Evolutionary conservation across 2,329 filamentous ascomycete genomes (phyloP), one percentile per base, ranked within the genome.

Genomic region (Curvularia hawaiiensis): DNA sequence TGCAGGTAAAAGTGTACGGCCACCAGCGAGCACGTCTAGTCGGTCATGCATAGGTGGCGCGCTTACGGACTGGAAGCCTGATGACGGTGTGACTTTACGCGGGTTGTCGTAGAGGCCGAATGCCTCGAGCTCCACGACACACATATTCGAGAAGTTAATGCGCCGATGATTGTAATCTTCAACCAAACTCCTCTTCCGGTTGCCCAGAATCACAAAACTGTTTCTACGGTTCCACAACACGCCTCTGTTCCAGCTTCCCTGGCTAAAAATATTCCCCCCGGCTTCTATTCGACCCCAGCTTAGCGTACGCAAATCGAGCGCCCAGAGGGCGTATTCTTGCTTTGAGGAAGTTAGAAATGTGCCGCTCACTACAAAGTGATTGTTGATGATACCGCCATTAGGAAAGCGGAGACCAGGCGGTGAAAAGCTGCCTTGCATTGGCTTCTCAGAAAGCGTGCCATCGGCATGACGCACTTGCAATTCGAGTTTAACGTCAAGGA

Each of bases 91-190:
- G 0, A 84, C 86, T 73, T 89, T 90, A 62, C 93, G 87, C 11
- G 95, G 93, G 74, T 98, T 99, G 73, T 98, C 94, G 75, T 97
- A 98, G 43, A 99, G 88, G 1, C 95, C 95, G 79, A 98, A 99
- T 0, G 95, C 93, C 74, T 99, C 95, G 11, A 99, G 82, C 76
- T 99, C 95, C 9, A 99, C 94, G 83, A 98, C 90, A 75, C 95
- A 98, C 28, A 98, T 88, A 71, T 99, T 96, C 10, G 90, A 91
- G 74, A 98, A 99, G 77, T 99, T 99, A 77, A 99, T 96, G 26
- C 95, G 89, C 11, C 95, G 90, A 71, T 98, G 95, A 73, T 98
- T 98, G 77, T 99, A 99, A 76, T 99, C 95, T 67, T 99, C 94
- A 0, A 98, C 94, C 31, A 99, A 83, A 66, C 91, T 97, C 61